phyloP scores from a whole-genome alignment of 202 grass and related monocot species.

The Setaria italica region DNA sequence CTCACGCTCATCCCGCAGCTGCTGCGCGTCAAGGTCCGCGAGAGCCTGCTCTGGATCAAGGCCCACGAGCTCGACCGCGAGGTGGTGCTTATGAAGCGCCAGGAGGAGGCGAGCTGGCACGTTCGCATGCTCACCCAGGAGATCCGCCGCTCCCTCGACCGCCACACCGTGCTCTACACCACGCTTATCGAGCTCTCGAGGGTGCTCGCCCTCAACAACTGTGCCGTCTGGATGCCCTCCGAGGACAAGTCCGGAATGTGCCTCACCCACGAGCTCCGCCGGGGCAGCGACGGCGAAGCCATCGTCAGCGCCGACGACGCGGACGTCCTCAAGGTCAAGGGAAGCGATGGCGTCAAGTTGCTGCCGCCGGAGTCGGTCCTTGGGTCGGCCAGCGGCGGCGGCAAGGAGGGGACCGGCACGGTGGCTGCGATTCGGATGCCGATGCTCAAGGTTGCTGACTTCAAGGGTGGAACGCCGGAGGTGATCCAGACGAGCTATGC shows the following conservation, averaged over 20 bases:
- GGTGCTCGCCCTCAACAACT: slow-evolving; percentile 67
- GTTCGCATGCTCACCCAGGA: slow-evolving; percentile 85
- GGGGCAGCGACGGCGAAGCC: not conserved
- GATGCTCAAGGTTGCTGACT: slow-evolving; percentile 78
- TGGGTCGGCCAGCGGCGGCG: slow-evolving; percentile 54
- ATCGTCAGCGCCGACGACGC: slow-evolving; percentile 43
- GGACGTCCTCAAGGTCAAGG: slow-evolving; percentile 55
- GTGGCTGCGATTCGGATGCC: slow-evolving; percentile 82
- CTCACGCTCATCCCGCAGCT: slow-evolving; percentile 89
- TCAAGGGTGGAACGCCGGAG: slow-evolving; percentile 75
- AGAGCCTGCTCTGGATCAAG: slow-evolving; percentile 81
- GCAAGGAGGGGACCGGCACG: slow-evolving; percentile 39
- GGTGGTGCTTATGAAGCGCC: slow-evolving; percentile 66
- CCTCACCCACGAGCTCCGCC: slow-evolving; percentile 67
- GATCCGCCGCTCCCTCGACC: slow-evolving; percentile 77
- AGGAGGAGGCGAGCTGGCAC: slow-evolving; percentile 76
- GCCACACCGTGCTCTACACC: slow-evolving; percentile 79
- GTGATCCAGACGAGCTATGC: slow-evolving; percentile 71
- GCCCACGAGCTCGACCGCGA: slow-evolving; percentile 73
- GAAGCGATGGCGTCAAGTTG: slow-evolving; percentile 61
- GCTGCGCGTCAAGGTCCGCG: slow-evolving; percentile 76
- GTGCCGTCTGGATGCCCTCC: slow-evolving; percentile 82
- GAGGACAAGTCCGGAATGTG: slow-evolving; percentile 47
- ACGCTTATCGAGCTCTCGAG: slow-evolving; percentile 87
- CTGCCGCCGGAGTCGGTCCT: slow-evolving; percentile 54